Evolutionary conservation across 179 eudicot genomes (phyloP), one percentile per base, ranked within the genome.

Genomic region (Spinacia oleracea): DNA sequence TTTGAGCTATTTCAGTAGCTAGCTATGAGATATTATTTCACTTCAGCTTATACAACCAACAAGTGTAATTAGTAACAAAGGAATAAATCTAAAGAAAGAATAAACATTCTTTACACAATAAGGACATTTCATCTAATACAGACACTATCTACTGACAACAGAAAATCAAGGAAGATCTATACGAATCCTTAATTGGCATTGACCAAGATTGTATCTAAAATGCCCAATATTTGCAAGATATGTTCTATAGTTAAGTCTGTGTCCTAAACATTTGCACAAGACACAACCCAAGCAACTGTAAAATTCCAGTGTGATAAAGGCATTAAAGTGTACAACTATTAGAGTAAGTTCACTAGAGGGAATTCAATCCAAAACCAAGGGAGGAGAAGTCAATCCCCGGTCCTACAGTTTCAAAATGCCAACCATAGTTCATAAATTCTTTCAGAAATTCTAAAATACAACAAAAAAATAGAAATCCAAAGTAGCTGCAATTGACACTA

Each of bases 1-100:
- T 80, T 85, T 89, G 86, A 65, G 81, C 88, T 67, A 79, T 76
- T 87, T 93, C 91, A 82, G 90, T 94, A 79, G 88, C n/a, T n/a
- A n/a, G n/a, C 91, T 25, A 87, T 81, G 62, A 93, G 89, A 74
- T 95, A 97, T 62, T 88, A 85, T 82, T 89, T 87, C 81, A 95
- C 92, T 84, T 93, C 92, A 80, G 90, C 98, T 98, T 95, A 80
- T 74, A n/a, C n/a, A 85, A 42, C 75, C 77, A 82, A 53, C 74
- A 83, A 27, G 67, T 23, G 60, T 14, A 77, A 42, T 38, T 66
- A 73, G 77, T 42, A 70, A 48, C 31, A 46, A 56, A 45, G 6
- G 25, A 27, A 43, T n/a, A 50, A 77, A 10, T n/a, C 20, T 70
- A 6, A 34, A 42, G 27, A 63, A 31, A 75, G 7, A 59, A 69